Evolutionary conservation across 306 rosid genomes (phyloP).

Genomic region (Ziziphus jujuba): DNA sequence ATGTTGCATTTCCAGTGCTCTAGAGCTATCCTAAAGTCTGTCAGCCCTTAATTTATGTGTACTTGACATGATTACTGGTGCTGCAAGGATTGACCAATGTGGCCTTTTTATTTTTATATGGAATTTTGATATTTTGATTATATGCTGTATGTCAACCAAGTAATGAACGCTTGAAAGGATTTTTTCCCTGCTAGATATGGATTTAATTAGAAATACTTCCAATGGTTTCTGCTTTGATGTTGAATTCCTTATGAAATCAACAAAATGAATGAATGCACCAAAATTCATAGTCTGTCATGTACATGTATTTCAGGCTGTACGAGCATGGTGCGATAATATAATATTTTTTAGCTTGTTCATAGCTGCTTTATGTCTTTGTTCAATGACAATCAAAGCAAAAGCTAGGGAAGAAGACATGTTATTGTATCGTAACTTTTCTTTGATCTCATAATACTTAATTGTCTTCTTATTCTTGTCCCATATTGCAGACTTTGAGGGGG

Average conservation of each 20-base stretch:
- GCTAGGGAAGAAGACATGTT: background rate
- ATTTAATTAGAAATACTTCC: background rate
- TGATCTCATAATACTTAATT: no score
- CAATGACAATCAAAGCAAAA: slow-evolving; percentile 4
- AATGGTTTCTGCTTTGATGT: background rate
- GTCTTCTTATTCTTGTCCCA: no score
- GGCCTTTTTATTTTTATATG: no score
- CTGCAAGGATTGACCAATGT: no score
- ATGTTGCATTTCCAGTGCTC: no score
- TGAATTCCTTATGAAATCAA: background rate
- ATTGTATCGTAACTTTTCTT: background rate
- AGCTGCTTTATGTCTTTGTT: slow-evolving; percentile 8
- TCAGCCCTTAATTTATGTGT: no score
- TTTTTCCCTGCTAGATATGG: background rate
- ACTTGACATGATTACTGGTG: no score
- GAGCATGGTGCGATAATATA: slow-evolving; percentile 40
- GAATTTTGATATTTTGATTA: no score
- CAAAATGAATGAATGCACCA: slow-evolving; percentile 19
- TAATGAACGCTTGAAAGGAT: no score
- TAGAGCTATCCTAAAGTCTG: no score
- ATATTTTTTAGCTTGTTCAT: slow-evolving; percentile 17
- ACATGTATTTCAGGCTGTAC: slow-evolving; percentile 35
- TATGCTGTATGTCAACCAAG: no score
- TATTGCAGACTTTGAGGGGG: no score
- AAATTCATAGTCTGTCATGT: slow-evolving; percentile 30